These are phyloP conservation scores for Solanum chmielewskii DNA, from an alignment of 257 asterid species.

Conservation along the genomic window DNA sequence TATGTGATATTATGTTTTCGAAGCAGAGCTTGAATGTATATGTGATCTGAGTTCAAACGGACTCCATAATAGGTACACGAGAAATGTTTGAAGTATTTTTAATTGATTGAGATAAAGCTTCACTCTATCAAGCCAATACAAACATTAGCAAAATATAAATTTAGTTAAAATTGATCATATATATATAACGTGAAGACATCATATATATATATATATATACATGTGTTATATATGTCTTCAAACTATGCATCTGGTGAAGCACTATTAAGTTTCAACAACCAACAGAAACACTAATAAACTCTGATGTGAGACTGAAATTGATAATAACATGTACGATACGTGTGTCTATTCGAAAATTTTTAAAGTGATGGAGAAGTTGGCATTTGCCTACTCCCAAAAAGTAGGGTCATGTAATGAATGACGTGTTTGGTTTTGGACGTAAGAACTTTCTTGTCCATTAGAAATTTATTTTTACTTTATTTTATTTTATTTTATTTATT, in stretches of 20 bases:
- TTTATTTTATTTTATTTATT: background rate
- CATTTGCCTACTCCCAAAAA: background rate
- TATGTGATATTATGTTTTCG: background rate
- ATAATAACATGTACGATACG: fast-evolving
- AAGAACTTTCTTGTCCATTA: background rate
- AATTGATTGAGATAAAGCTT: too few species aligned
- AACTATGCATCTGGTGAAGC: background rate
- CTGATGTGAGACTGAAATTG: fast-evolving
- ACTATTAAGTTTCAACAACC: fast-evolving
- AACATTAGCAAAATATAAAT: too few species aligned
- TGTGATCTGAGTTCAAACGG: background rate
- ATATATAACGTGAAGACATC: background rate
- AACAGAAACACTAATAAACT: too few species aligned
- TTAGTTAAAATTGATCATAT: background rate
- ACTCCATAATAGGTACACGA: too few species aligned
- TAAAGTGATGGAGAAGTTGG: background rate
- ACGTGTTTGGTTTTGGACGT: background rate
- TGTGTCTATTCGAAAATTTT: background rate
- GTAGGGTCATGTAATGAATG: background rate
- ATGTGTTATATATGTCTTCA: background rate
- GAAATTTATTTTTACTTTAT: background rate
- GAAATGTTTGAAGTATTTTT: too few species aligned
- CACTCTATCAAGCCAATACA: too few species aligned
- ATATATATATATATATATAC: background rate
- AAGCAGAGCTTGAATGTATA: fast-evolving